Evolutionary conservation across 345 rosid species (phyloP).

Genomic region (Gossypium bickii): DNA sequence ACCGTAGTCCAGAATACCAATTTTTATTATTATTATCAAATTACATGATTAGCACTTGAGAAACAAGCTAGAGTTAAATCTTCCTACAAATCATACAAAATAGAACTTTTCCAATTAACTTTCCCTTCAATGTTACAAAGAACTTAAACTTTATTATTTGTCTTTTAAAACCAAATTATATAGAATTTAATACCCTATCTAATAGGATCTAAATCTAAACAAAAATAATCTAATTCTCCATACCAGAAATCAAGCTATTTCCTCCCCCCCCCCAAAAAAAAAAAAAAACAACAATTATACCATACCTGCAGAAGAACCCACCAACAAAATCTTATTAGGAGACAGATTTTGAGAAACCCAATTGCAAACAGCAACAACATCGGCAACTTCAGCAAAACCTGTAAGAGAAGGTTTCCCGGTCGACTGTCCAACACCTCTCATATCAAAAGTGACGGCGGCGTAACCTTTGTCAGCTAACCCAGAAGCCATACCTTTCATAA

Average conservation of each 20-base stretch:
- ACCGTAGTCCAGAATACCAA: no score
- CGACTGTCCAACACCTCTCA: constrained; percentile 87
- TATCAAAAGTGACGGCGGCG: constrained; percentile 75
- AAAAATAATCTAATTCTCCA: not conserved
- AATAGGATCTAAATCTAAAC: constrained; percentile 29
- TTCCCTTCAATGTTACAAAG: not conserved
- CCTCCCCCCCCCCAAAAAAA: not conserved
- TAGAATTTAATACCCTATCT: constrained; percentile 8
- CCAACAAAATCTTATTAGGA: constrained; percentile 62
- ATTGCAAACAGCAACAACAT: constrained; percentile 73
- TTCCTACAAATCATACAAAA: not conserved
- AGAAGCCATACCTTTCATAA: constrained; percentile 65
- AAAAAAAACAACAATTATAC: not conserved
- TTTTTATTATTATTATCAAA: not conserved
- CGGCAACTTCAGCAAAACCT: constrained; percentile 48
- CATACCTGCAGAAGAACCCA: constrained; percentile 90
- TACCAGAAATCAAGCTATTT: not conserved
- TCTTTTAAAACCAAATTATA: not conserved
- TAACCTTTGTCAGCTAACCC: constrained; percentile 57
- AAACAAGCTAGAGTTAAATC: not conserved
- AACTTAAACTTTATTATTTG: no score
- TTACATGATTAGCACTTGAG: not conserved
- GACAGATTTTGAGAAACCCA: constrained; percentile 54
- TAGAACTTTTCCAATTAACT: not conserved
- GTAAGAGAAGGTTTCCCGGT: constrained; percentile 82